A percentile compares a stretch with the other conserved stretches of the same genome.
Conservation (phyloP, 148 eudicot genomes). For the Silene uniflora region DNA sequence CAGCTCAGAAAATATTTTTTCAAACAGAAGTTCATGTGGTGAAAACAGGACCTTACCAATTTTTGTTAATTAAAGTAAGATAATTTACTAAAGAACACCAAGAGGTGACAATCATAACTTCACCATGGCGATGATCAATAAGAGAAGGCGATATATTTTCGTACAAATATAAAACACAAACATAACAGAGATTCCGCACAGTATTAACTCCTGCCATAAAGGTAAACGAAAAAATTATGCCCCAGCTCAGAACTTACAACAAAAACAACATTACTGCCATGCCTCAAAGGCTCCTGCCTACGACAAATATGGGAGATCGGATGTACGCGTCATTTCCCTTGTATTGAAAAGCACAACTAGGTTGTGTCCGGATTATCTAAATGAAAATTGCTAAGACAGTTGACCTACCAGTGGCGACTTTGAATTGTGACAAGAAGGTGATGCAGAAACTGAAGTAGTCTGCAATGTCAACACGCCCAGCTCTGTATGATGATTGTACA, state of each 20-base stretch:
- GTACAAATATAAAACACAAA: not conserved
- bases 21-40: not conserved
- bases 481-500: constrained; percentile 65
- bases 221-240: not conserved
- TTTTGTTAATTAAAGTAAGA: no score
- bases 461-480: constrained; percentile 63
- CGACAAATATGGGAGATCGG: no score
- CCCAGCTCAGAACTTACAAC: not conserved
- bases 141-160: not conserved
- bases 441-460: constrained; percentile 79
- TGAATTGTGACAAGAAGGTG: constrained; percentile 66
- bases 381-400: not conserved
- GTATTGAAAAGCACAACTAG: no score
- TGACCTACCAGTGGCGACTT: constrained; percentile 53
- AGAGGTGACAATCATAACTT: no score
- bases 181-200: not conserved
- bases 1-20: not conserved
- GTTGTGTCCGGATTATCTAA: not conserved
- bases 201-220: not conserved
- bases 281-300: not conserved
- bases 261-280: not conserved
- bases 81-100: no score
- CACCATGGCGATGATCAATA: not conserved
- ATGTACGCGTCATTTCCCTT: no score
- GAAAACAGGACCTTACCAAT: not conserved